Base-by-base conservation (phyloP, 192 early-diverging fungal species). In the Coemansia sp. region DNA sequence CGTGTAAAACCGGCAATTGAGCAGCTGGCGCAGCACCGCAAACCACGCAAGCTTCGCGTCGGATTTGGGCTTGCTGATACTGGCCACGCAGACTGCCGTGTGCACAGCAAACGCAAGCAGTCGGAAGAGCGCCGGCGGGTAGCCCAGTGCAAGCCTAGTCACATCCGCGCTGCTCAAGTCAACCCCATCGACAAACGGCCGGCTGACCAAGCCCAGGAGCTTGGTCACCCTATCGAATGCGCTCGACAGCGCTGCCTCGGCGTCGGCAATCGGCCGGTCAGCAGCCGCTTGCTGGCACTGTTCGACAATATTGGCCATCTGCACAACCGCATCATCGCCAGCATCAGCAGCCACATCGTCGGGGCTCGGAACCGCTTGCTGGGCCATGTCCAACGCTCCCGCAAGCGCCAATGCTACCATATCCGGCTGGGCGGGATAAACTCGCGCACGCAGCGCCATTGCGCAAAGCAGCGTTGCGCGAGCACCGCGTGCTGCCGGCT, bases 1-100 rank as follows among this genome's bases (percentile, higher is more conserved):
- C 4, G 17, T 41, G n/a, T 62, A 70, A n/a, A 65, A 35, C 6
- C 74, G 63, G 41, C 74, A 76, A 42, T 39, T 50, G 8, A 76
- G 59, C 29, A 76, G 9, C 12, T 29, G 27, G 15, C 53, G 52
- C 35, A 76, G 55, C 11, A 35, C 4, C 2, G 45, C 40, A 42
- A 76, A 66, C 73, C 73, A 76, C 5, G 21, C 11, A 8, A 55
- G 43, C 21, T 46, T 35, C 0, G 52, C 31, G 17, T 10, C 3
- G 0, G 63, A 15, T 10, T 31, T 4, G 21, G 35, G 15, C 1
- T 14, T 23, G n/a, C 22, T 20, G 7, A 21, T n/a, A 19, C 5
- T 5, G 10, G 39, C n/a, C n/a, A n/a, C n/a, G n/a, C n/a, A n/a
- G n/a, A n/a, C 32, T 0, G 48, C 59, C 0, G 58, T 19, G 4